Base-by-base conservation (phyloP, 1,139 yeast genomes). In the Scheffersomyces insectosa region DNA sequence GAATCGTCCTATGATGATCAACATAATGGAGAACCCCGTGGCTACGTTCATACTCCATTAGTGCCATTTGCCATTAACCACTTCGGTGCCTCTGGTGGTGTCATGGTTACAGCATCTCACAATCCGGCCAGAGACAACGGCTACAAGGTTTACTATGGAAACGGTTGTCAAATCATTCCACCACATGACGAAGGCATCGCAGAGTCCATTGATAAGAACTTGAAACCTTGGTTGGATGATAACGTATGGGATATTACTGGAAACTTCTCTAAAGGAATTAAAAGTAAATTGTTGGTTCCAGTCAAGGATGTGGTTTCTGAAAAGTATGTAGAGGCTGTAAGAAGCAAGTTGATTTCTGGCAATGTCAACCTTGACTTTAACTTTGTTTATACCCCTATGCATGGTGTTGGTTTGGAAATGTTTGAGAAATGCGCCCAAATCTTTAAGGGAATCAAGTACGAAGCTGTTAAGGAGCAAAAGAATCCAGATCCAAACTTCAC, bases 91-190 rank as follows among this genome's bases (percentile, higher is more conserved):
- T 70, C 83, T 0, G 89, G 84, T 40, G 99, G 98, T 30, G 87
- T 93, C 2, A 93, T 93, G 98, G 82, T 93, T 56, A 95, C 99
- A 2, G 99, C 99, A 0, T 88, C 97, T 1, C 99, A 93, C 63
- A 93, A 93, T 57, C 98, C 98, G 0, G 56, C 93, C 11, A 72
- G 75, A 50, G 98, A 91, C 60, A 93, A 93, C 58, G 99, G 99
- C 0, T 93, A 89, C 67, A 93, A 93, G 59, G 98, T 93, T 0
- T 91, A 93, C 68, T 89, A 95, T 80, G 72, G 77, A 12, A 93
- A 93, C 58, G 98, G 97, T 5, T 91, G 98, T 62, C 98, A 93
- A 62, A 93, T 93, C 49, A 89, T 91, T 39, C 95, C 97, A 1
- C 98, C 98, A 0, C 88, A 85, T 57, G 98, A 93, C 57, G 55